Evolutionary conservation across 2,329 filamentous ascomycete species (phyloP).

Genomic region (Teratosphaeriaceae sp.): DNA sequence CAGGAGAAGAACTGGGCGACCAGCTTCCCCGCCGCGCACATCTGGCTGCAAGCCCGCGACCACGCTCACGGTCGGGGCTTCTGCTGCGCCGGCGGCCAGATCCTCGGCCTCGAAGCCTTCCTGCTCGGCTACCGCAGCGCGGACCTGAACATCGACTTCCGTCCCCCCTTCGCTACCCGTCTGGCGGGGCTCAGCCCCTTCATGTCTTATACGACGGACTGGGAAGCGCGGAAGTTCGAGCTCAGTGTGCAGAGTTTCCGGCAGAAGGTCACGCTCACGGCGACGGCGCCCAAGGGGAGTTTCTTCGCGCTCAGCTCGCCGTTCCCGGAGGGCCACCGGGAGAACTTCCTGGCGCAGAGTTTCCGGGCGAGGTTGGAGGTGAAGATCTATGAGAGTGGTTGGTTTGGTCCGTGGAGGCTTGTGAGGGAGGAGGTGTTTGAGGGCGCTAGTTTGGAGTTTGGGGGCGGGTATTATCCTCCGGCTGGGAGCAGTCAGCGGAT

Average conservation of each 20-base stretch:
- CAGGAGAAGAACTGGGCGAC: slow-evolving; percentile 48
- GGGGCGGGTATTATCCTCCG: slow-evolving; percentile 41
- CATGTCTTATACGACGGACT: slow-evolving; percentile 36
- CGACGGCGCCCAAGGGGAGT: slow-evolving; percentile 34
- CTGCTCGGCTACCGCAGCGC: slow-evolving; percentile 40
- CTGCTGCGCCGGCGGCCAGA: slow-evolving; percentile 34
- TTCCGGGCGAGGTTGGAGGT: slow-evolving; percentile 41
- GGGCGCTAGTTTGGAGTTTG: slow-evolving; percentile 43
- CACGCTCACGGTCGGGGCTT: slow-evolving; percentile 22
- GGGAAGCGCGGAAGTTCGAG: slow-evolving; percentile 33
- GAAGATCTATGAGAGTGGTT: slow-evolving; percentile 33
- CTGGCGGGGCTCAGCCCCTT: slow-evolving; percentile 35
- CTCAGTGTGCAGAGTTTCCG: slow-evolving; percentile 34
- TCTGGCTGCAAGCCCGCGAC: slow-evolving; percentile 34
- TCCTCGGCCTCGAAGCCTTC: slow-evolving; percentile 39
- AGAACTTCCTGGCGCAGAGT: slow-evolving; percentile 41
- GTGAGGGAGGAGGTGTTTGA: slow-evolving; percentile 36
- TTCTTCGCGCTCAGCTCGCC: slow-evolving; percentile 43
- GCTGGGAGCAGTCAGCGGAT: slow-evolving; percentile 32
- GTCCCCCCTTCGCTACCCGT: slow-evolving; percentile 38
- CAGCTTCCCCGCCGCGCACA: slow-evolving; percentile 39
- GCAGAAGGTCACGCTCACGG: slow-evolving; percentile 36
- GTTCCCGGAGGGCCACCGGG: slow-evolving; percentile 40
- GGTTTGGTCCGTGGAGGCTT: slow-evolving; percentile 35
- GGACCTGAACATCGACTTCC: slow-evolving; percentile 34